Percentiles rank a stretch among this genome's conserved stretches.
Evolutionary conservation across 2,329 filamentous ascomycete species (phyloP).

Genomic region (Penicillium sp.): DNA sequence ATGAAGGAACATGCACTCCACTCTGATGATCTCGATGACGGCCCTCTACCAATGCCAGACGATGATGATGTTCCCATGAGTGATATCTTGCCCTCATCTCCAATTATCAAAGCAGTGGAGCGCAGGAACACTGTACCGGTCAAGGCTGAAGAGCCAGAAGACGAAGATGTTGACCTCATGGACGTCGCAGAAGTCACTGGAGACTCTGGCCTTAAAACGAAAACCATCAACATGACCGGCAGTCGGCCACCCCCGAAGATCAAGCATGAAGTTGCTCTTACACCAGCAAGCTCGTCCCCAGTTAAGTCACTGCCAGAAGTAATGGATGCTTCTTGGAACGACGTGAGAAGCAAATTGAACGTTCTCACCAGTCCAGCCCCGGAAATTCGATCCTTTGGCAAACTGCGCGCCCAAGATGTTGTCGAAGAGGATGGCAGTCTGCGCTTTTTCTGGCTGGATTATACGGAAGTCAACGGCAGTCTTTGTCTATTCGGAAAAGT

Average conservation of each 20-base stretch:
- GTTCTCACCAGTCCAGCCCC: slow-evolving; percentile 71
- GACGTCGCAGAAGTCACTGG: slow-evolving; percentile 77
- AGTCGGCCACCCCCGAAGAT: slow-evolving; percentile 74
- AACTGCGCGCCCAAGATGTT: slow-evolving; percentile 79
- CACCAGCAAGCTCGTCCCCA: slow-evolving; percentile 75
- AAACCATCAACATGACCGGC: slow-evolving; percentile 81
- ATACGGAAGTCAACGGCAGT: slow-evolving; percentile 85
- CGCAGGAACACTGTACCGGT: slow-evolving; percentile 60
- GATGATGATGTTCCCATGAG: slow-evolving; percentile 82
- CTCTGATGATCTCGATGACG: slow-evolving; percentile 55
- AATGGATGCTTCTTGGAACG: slow-evolving; percentile 84
- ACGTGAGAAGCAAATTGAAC: slow-evolving; percentile 80
- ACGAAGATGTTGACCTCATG: slow-evolving; percentile 78
- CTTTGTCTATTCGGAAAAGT: slow-evolving; percentile 96
- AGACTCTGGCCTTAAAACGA: slow-evolving; percentile 58
- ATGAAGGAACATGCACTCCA: slow-evolving; percentile 40
- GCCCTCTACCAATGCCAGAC: slow-evolving; percentile 56
- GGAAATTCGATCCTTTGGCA: slow-evolving; percentile 66
- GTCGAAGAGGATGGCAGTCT: slow-evolving; percentile 90
- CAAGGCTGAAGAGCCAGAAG: slow-evolving; percentile 65
- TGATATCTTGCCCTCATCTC: slow-evolving; percentile 82
- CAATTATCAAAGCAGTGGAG: slow-evolving; percentile 72
- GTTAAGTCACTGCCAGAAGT: slow-evolving; percentile 57
- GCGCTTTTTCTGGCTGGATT: slow-evolving; percentile 96
- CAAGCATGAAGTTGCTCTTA: slow-evolving; percentile 65